Conservation (phyloP, 805 yeast genomes). For the Spathaspora gorwiae region DNA sequence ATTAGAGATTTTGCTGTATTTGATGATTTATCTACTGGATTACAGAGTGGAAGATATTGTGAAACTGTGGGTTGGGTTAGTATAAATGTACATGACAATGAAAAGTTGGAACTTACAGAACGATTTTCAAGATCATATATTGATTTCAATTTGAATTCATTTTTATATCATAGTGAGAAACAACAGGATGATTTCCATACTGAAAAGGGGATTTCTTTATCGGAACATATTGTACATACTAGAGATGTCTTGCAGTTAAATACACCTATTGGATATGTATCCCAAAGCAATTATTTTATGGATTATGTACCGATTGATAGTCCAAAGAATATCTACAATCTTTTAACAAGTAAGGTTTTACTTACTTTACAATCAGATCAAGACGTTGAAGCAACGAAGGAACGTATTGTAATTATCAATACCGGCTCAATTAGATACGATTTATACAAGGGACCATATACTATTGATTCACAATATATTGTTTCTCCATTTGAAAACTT, state of each 20-base stretch:
- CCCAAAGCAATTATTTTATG: conserved; percentile 54
- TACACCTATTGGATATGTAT: conserved; percentile 60
- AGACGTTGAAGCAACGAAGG: conserved; percentile 10
- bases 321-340: conserved; percentile 50
- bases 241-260: conserved; percentile 52
- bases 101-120: conserved; percentile 8
- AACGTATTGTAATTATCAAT: conserved; percentile 58
- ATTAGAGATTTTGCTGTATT: conserved; percentile 74
- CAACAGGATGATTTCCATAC: conserved; percentile 44
- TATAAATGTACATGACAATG: conserved; percentile 31
- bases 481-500: conserved; percentile 81
- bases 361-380: conserved; percentile 34
- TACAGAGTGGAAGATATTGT: conserved; percentile 91
- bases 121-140: conserved; percentile 61
- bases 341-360: conserved; percentile 56
- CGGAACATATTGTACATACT: conserved; percentile 38
- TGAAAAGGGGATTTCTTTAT: conserved; percentile 45
- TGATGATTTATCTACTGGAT: conserved; percentile 64
- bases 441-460: conserved; percentile 77
- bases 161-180: conserved; percentile 52
- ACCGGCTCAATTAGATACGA: conserved; percentile 90
- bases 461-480: conserved; percentile 72
- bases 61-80: conserved; percentile 92
- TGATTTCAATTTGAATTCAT: conserved; percentile 75
- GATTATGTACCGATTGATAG: conserved; percentile 55